Base-by-base conservation (phyloP, 352 stramenopile genomes). In the Pythium rhizo-oryzae region DNA sequence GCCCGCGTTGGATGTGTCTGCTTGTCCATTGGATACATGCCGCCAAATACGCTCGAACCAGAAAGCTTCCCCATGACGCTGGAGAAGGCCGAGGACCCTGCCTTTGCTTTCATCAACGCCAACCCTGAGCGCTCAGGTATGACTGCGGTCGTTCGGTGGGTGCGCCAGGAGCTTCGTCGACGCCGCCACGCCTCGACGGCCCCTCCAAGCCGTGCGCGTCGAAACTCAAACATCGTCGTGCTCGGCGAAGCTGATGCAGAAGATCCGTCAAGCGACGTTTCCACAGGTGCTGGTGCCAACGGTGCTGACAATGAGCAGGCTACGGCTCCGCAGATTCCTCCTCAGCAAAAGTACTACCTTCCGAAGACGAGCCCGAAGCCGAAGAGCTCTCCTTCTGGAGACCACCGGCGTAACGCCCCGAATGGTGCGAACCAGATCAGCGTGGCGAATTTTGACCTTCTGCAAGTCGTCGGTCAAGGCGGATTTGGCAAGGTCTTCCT, bases 401-500 rank as follows among this genome's bases (percentile, higher is more conserved):
- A 58, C 13, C 57, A 59, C 25, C 65, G 59, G 12, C 57, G 58
- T 13, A 74, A 46, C n/a, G 57, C 15, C 60, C 61, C 46, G 19
- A 70, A 54, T 51, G 70, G 51, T 64, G 77, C 23, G 61, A 69
- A 75, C 5, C 67, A 85, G 41, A 87, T 97, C 21, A 86, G 84
- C 7, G 83, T 98, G 64, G 90, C 91, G 16, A 69, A 70, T 59
- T 99, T 99, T 74, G 96, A 99, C 60, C 84, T 99, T 66, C 85
- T 99, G 59, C 98, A 98, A 71, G 93, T 99, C 62, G 97, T 99
- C 54, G 97, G 97, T 6, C 98, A 99, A 75, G 97, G 97, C 65
- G 97, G 74, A 69, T 99, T 99, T 75, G 96, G 96, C 78, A 99
- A 99, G 80, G 97, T 99, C 18, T 99, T 99, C 74, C 78, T 99